Conservation (phyloP, 2,329 filamentous ascomycete species). For the Alternaria sp. region DNA sequence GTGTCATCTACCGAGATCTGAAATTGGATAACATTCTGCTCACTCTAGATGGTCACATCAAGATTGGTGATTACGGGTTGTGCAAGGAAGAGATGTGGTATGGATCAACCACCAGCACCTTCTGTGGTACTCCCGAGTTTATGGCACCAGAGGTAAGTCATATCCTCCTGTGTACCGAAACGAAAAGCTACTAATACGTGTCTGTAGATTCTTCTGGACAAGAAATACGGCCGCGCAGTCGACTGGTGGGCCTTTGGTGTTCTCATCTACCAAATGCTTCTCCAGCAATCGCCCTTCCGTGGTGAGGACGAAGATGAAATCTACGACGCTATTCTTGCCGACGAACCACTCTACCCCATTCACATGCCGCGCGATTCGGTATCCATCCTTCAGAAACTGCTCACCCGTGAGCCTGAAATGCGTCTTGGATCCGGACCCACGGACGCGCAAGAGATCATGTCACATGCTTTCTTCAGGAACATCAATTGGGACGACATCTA, state of each 20-base stretch:
- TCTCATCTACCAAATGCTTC: constrained; percentile 98
- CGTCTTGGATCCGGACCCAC: constrained; percentile 93
- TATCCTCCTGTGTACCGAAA: background rate
- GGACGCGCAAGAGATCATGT: constrained; percentile 98
- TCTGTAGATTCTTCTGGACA: constrained; percentile 86
- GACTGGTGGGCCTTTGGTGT: constrained; percentile 99
- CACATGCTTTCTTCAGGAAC: constrained; percentile 95
- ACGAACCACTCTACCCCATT: constrained; percentile 97
- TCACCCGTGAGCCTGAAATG: constrained; percentile 93
- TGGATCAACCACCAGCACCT: constrained; percentile 93
- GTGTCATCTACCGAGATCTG: constrained; percentile 90
- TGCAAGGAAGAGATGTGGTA: constrained; percentile 99
- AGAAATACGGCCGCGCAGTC: constrained; percentile 96
- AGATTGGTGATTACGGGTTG: constrained; percentile 97
- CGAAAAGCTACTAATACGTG: background rate
- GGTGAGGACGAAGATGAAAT: constrained; percentile 99
- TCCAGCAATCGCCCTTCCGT: constrained; percentile 98
- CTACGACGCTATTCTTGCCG: constrained; percentile 96
- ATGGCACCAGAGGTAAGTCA: constrained; percentile 91
- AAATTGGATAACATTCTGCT: constrained; percentile 90
- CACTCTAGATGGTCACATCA: constrained; percentile 95
- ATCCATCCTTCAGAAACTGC: constrained; percentile 94
- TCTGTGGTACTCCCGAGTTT: constrained; percentile 99
- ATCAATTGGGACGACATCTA: constrained; percentile 99
- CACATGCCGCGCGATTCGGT: constrained; percentile 99